Evolutionary conservation across 306 rosid species (phyloP), one percentile per base, ranked within the genome.

Genomic region (Dalbergia cochinchinensis): DNA sequence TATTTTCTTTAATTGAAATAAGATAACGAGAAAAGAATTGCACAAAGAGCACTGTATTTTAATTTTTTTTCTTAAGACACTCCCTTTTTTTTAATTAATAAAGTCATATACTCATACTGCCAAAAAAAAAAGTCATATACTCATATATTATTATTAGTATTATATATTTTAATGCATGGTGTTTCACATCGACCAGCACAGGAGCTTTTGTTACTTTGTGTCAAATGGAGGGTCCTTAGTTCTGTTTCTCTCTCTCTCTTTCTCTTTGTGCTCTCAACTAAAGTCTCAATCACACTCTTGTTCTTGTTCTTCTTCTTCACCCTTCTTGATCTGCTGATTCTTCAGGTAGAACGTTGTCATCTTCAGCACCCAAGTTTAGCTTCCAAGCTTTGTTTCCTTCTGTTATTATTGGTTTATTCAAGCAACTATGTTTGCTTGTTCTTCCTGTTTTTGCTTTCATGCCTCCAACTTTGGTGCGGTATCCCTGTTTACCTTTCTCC

Each of bases 191-290:
- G 61, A 88, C 83, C 94, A 61, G 71, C 90, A 78, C 82, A 82
- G 68, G 66, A 87, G 88, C 91, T 80, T 82, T 78, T 82, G 86
- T 87, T 79, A 69, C 89, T 77, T 87, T 87, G 87, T 87, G 91
- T 86, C 77, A 59, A 85, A 89, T 88, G 90, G 97, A 88, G 90
- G 92, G 86, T 85, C 94, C 96, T 82, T 84, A 84, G 88, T 53
- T 60, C 34, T 42, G 59, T 68, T 73, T 69, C 69, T 62, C 74
- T 73, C 65, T 20, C 31, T 51, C 65, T 51, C 45, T 67, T 44
- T 12, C 51, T 60, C 72, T n/a, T 59, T 26, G 31, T 26, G 31
- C 80, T 59, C 74, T 16, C 71, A 77, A 79, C 85, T 77, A 54
- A 69, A 39, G 48, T 70, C 62, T 79, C 77, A 76, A 19, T 67